phyloP scores from a whole-genome alignment of 164 flowering plant genomes.

The Pachysandra terminalis region DNA sequence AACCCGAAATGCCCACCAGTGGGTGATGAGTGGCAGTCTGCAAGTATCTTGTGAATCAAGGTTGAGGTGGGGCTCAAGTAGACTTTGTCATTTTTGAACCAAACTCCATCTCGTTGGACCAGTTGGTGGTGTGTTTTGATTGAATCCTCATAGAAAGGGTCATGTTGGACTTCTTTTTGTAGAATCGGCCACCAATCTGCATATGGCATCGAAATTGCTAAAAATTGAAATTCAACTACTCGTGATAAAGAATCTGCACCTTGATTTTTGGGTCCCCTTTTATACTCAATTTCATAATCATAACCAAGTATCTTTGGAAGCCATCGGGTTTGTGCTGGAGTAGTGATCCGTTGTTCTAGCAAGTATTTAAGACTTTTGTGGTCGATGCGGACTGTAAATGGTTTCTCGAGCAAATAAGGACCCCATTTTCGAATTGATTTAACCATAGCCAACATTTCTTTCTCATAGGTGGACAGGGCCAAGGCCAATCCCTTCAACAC shows the following conservation, averaged over 20 bases:
- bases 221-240: constrained; percentile 5
- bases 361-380: constrained; percentile 5
- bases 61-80: no score
- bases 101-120: no score
- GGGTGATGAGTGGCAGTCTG: no score
- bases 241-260: constrained; percentile 4
- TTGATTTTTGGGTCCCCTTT: constrained; percentile 1
- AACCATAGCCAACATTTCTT: no score
- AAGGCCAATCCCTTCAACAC: background rate
- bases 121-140: background rate
- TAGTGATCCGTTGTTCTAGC: background rate
- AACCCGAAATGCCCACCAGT: no score
- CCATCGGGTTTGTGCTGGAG: no score
- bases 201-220: background rate
- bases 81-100: no score
- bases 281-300: no score
- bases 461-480: constrained; percentile 2
- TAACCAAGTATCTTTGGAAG: no score
- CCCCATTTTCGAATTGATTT: background rate
- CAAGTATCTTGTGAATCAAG: no score
- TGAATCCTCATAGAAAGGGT: background rate
- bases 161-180: no score
- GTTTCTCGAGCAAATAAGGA: background rate
- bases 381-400: constrained; percentile 2
- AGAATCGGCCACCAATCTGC: no score